phyloP scores from a whole-genome alignment of 345 rosid species.

The Microcos paniculata region DNA sequence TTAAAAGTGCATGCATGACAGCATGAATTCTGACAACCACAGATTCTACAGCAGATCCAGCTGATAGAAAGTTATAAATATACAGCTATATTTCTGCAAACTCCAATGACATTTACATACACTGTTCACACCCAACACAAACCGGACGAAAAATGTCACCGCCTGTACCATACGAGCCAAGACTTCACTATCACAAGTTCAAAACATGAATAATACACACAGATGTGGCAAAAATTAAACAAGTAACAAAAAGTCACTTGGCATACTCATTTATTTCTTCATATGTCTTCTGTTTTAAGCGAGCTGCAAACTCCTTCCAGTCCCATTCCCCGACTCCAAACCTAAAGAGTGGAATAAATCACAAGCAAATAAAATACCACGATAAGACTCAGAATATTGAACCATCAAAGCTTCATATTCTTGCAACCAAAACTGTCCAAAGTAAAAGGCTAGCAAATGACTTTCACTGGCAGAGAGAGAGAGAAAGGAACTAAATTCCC shows the following conservation, averaged over 20 bases:
- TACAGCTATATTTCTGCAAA: neutral
- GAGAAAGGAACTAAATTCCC: neutral
- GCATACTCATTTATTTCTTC: constrained; percentile 82
- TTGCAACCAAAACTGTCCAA: neutral
- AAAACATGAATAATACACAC: neutral
- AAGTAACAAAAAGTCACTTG: constrained; percentile 21
- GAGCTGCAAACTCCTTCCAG: constrained; percentile 85
- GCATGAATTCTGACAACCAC: neutral
- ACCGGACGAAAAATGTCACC: constrained; percentile 6
- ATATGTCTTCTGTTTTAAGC: constrained; percentile 86
- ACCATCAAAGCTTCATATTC: constrained; percentile 13
- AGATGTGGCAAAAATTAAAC: neutral
- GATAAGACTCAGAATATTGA: constrained; percentile 6
- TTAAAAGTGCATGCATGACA: neutral
- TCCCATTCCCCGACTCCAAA: constrained; percentile 88
- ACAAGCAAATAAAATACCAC: neutral
- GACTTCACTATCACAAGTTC: neutral
- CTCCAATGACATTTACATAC: neutral
- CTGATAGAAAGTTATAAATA: neutral
- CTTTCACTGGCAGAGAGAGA: neutral
- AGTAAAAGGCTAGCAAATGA: neutral
- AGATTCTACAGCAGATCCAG: neutral
- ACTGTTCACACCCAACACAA: neutral
- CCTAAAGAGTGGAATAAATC: constrained; percentile 41
- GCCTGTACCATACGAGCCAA: neutral